Evolutionary conservation across 495 filamentous ascomycete species (phyloP).

Genomic region (Penicillium verhagenii): DNA sequence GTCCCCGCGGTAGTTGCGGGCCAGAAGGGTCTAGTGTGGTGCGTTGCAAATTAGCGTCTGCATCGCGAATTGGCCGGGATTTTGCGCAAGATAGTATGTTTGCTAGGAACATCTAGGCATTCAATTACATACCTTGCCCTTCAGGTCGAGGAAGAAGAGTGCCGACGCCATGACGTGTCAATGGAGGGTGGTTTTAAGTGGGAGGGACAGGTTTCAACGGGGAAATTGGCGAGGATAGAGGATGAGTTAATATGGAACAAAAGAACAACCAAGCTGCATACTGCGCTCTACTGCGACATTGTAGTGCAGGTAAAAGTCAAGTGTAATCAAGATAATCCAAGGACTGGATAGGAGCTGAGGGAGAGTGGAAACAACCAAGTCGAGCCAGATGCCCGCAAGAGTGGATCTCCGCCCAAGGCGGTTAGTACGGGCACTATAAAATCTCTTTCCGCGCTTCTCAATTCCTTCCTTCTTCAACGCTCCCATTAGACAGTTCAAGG

Average conservation of each 20-base stretch:
- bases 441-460: slow-evolving; percentile 25
- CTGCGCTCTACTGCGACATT: slow-evolving; percentile 18
- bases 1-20: slow-evolving; percentile 97
- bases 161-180: slow-evolving; percentile 83
- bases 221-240: slow-evolving; percentile 11
- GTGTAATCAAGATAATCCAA: not conserved
- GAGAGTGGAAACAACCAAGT: slow-evolving; percentile 4
- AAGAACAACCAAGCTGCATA: slow-evolving; percentile 13
- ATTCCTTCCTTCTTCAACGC: slow-evolving; percentile 59
- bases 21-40: slow-evolving; percentile 78
- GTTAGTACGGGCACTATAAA: slow-evolving; percentile 34
- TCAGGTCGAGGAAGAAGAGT: slow-evolving; percentile 97
- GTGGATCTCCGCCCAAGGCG: slow-evolving; percentile 19
- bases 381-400: slow-evolving; percentile 11
- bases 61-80: not conserved
- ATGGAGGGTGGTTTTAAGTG: slow-evolving; percentile 12
- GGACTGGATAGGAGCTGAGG: slow-evolving; percentile 4
- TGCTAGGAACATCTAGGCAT: not conserved
- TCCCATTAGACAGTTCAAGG: slow-evolving; percentile 85
- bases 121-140: slow-evolving; percentile 81
- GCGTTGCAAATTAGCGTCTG: not conserved
- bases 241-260: not conserved
- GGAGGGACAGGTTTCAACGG: not conserved
- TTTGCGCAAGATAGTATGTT: not conserved
- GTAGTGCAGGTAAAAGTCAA: not conserved